Base-by-base conservation (phyloP, 2,329 filamentous ascomycete species). In the Fusarium oxysporum region DNA sequence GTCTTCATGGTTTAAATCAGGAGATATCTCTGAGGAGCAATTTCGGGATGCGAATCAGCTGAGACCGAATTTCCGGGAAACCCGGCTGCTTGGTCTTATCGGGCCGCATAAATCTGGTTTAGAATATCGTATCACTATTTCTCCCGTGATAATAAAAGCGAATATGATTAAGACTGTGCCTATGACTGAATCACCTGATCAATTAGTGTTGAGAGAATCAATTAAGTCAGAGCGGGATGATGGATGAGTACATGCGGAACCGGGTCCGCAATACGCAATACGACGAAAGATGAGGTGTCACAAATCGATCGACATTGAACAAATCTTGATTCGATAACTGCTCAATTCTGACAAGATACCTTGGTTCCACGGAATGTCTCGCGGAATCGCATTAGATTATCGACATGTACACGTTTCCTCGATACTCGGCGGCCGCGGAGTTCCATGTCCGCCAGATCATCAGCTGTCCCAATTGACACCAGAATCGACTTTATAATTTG, bases 201-300 rank as follows among this genome's bases (percentile, higher is more conserved):
- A n/a, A 13, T 5, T 5, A 11, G 23, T 7, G 4, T 25, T 40
- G 19, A 21, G 13, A 38, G 25, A 13, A 13, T 6, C 0, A 17
- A 10, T n/a, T 19, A 7, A 21, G 32, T 21, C 14, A 17, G n/a
- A 11, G 32, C 32, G 13, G 41, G 41, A n/a, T 28, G 17, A n/a
- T 58, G 3, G 19, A 37, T 10, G 19, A 17, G 32, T 5, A 50
- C 19, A 17, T 58, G 55, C 55, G 55, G 55, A 50, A 37, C 41
- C 41, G 55, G 23, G 11, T n/a, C 41, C 55, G 55, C 55, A 58
- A 35, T 37, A 30, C 23, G 4, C 11, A 35, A 37, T 58, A 50
- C 14, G 41, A 50, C 23, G 13, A 19, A 28, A 50, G 41, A n/a
- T 58, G 55, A 58, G 41, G 55, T 58, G 19, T 50, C 55, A 58